Base-by-base conservation (phyloP, 768 basidiomycete species). In the Plicaturopsis crispa region DNA sequence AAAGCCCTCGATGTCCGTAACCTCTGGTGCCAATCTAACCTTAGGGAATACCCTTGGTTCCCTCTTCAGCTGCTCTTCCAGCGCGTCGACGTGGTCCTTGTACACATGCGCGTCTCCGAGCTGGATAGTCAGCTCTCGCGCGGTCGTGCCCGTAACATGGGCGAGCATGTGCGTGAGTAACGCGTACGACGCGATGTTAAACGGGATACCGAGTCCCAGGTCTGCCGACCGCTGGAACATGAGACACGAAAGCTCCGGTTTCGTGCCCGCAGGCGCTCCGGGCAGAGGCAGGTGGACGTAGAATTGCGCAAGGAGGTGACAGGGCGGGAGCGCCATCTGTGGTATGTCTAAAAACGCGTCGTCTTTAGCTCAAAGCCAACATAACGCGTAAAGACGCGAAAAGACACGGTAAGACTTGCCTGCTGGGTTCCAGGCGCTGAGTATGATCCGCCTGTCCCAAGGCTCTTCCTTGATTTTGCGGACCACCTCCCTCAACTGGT, bases 211-310 rank as follows among this genome's bases (percentile, higher is more conserved):
- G 26, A 99, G 86, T 1, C 94, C 94, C 6, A 97, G 75, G 56
- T 99, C 94, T 13, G 93, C 93, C 10, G 94, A 97, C 33, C 96
- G 87, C 54, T 98, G 94, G 66, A 83, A 97, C 91, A 98, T 92
- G 32, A 94, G 72, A 59, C 93, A 97, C 6, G 90, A 93, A 13
- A 98, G 80, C 40, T 74, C 75, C 6, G 82, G 83, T 47, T 76
- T 80, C 13, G 65, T 54, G 1, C 58, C 49, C 17, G 48, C 28
- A 2, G 77, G 69, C 13, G 68, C 50, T 11, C 60, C 49, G 1
- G 69, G 47, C 3, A 78, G 61, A 0, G 94, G 86, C 24, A 94
- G 80, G 53, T 90, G 84, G 24, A 99, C 94, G 66, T 90, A 97
- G 72, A 99, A 99, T 56, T 99, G 96, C 63, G 92, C 97, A 61